Evolutionary conservation across 225 moss, liverwort and hornwort species (phyloP).

Genomic region (Rhytidiadelphus loreus): DNA sequence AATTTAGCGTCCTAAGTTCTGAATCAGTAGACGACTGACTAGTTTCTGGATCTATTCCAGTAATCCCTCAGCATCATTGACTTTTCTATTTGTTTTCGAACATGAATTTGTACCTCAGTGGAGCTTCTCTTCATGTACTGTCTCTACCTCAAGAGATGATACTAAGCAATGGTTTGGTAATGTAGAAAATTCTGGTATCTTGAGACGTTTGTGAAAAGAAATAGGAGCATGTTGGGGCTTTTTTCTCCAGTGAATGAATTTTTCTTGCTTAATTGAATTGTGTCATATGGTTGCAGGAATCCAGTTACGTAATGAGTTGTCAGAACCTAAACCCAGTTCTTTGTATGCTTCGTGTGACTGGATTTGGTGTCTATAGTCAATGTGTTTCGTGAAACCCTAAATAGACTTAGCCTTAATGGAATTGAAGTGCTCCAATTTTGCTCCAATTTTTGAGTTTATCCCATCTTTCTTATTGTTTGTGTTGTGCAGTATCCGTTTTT

Average conservation of each 20-base stretch:
- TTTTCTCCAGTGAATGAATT: background rate
- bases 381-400: background rate
- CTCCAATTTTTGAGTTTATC: background rate
- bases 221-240: background rate
- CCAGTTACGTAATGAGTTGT: background rate
- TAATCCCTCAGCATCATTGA: background rate
- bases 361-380: background rate
- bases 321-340: background rate
- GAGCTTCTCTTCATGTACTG: background rate
- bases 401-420: background rate
- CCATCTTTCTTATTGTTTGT: background rate
- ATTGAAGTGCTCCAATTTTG: background rate
- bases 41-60: background rate
- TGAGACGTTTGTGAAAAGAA: background rate
- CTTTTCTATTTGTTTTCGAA: background rate
- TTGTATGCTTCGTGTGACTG: background rate
- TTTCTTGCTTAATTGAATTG: background rate
- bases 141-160: background rate
- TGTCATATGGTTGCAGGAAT: background rate
- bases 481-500: slow-evolving; percentile 50
- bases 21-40: background rate
- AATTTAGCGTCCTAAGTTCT: background rate
- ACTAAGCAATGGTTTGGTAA: background rate
- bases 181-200: background rate
- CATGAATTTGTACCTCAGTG: background rate